These are phyloP conservation scores for Pseudogymnoascus sp. DNA, from an alignment of 2,329 filamentous ascomycete species.

Conservation along the genomic window DNA sequence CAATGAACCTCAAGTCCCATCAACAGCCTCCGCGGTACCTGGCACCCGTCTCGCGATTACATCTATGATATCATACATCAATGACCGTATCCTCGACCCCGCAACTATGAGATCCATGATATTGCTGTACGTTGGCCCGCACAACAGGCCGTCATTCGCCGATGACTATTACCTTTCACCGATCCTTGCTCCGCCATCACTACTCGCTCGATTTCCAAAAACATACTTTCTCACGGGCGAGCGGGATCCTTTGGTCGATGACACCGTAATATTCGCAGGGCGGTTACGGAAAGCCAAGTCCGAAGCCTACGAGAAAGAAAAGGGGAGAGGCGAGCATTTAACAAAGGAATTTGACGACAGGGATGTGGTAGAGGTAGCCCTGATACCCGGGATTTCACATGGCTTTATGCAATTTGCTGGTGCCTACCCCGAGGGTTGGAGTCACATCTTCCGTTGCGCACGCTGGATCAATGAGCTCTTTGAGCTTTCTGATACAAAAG, in stretches of 20 bases:
- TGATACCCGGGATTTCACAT: constrained; percentile 85
- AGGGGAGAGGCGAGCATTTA: constrained; percentile 41
- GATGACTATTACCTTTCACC: constrained; percentile 88
- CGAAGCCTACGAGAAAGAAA: constrained; percentile 39
- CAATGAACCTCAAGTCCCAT: background rate
- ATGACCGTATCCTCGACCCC: constrained; percentile 85
- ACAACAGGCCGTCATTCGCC: constrained; percentile 85
- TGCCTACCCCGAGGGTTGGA: constrained; percentile 85
- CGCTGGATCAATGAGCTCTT: constrained; percentile 79
- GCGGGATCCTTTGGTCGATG: constrained; percentile 88
- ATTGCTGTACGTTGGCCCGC: constrained; percentile 89
- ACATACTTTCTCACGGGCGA: constrained; percentile 93
- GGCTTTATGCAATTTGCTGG: constrained; percentile 89
- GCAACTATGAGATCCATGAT: constrained; percentile 99
- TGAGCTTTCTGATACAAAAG: constrained; percentile 38
- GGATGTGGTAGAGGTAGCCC: constrained; percentile 69
- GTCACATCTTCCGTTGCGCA: constrained; percentile 69
- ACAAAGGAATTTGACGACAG: constrained; percentile 58
- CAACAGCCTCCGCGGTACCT: background rate
- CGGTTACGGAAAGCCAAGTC: constrained; percentile 73
- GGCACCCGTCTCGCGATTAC: constrained; percentile 81
- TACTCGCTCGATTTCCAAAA: constrained; percentile 84
- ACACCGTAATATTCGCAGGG: constrained; percentile 93
- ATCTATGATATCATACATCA: constrained; percentile 97
- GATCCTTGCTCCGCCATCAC: constrained; percentile 74